Percentiles rank a stretch among this genome's conserved stretches.
Conservation (phyloP, 225 moss, liverwort and hornwort genomes). For the Asterella californica region DNA sequence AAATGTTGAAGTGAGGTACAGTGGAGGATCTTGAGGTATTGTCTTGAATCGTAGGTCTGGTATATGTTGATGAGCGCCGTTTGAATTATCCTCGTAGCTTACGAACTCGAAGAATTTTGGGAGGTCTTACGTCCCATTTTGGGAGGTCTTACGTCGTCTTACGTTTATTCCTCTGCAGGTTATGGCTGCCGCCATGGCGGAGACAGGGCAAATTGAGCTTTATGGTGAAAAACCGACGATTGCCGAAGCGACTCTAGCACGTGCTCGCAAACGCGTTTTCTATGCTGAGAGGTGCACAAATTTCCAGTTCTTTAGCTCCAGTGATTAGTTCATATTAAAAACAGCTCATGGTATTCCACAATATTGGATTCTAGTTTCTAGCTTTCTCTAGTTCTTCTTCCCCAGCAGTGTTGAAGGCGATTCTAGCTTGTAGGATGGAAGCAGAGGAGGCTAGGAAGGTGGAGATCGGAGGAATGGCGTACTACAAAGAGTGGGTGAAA, state of each 20-base stretch:
- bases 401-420: constrained; percentile 16
- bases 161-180: constrained; percentile 42
- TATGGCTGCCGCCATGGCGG: constrained; percentile 95
- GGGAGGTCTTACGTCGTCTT: background rate
- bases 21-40: background rate
- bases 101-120: background rate
- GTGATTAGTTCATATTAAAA: background rate
- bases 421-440: constrained; percentile 47
- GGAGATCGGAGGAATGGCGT: constrained; percentile 66
- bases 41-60: background rate
- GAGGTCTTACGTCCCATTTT: background rate
- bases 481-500: constrained; percentile 93
- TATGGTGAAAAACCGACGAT: constrained; percentile 84
- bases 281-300: constrained; percentile 70
- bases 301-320: background rate
- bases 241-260: constrained; percentile 93
- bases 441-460: constrained; percentile 70
- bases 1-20: background rate
- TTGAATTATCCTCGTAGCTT: background rate
- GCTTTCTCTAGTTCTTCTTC: background rate
- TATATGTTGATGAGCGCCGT: background rate
- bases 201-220: constrained; percentile 86
- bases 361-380: background rate
- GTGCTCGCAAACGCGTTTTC: constrained; percentile 87
- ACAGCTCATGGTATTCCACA: too few species aligned